Evolutionary conservation across 208 protist genomes (phyloP).

Genomic region (Spironucleus salmonicida): DNA sequence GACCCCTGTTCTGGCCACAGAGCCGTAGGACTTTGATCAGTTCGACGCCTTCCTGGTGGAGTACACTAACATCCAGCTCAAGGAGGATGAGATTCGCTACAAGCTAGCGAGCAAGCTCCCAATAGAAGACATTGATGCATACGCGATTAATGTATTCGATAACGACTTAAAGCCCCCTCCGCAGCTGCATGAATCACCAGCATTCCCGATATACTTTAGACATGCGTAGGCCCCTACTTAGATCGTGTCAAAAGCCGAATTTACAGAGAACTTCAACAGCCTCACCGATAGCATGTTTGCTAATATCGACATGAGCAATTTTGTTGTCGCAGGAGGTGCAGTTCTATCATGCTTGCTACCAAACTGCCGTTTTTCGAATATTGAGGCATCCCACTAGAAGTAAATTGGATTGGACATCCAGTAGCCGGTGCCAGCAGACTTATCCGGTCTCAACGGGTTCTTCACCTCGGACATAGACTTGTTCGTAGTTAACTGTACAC

Average conservation of each 20-base stretch:
- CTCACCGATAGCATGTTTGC: not conserved
- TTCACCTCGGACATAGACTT: not conserved
- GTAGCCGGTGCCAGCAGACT: not conserved
- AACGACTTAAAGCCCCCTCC: not conserved
- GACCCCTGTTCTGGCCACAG: no score
- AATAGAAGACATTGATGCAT: not conserved
- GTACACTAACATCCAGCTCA: not conserved
- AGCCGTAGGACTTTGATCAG: not conserved
- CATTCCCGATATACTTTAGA: not conserved
- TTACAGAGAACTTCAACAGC: not conserved
- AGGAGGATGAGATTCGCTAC: not conserved
- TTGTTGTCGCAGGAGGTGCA: not conserved
- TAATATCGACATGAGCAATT: not conserved
- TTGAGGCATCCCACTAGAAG: not conserved
- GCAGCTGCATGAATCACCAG: not conserved
- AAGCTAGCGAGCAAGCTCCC: not conserved
- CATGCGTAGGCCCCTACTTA: not conserved
- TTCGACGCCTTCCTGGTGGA: not conserved
- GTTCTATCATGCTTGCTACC: not conserved
- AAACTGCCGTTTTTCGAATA: not conserved
- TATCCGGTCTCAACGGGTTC: not conserved
- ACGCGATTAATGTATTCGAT: not conserved
- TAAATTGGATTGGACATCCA: not conserved
- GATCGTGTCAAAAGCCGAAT: not conserved
- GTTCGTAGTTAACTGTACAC: not conserved